Evolutionary conservation across 805 yeast species (phyloP).

Genomic region (Saccharomycopsis microspora): DNA sequence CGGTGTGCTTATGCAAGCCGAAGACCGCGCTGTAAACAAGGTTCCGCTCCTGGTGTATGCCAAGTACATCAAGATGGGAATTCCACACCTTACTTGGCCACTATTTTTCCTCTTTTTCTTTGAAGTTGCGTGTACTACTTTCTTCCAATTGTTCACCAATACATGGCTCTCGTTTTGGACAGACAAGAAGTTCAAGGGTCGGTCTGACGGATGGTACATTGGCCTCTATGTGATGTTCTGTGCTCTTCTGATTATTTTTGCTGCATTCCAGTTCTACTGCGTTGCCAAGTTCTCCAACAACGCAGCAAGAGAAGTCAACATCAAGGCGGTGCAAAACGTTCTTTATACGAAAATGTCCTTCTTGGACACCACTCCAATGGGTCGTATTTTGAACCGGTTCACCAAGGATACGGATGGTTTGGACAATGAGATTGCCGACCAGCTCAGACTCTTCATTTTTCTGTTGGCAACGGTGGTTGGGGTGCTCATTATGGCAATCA

Average conservation of each 20-base stretch:
- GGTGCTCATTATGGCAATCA: slow-evolving; percentile 50
- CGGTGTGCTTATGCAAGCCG: slow-evolving; percentile 29
- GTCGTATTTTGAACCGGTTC: slow-evolving; percentile 74
- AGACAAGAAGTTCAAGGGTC: slow-evolving; percentile 33
- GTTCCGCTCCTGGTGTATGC: slow-evolving; percentile 37
- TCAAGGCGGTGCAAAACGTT: slow-evolving; percentile 45
- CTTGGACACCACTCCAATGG: slow-evolving; percentile 81
- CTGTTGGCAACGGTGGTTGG: slow-evolving; percentile 46
- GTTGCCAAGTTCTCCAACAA: slow-evolving; percentile 39
- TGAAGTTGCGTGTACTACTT: slow-evolving; percentile 28
- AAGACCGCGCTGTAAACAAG: slow-evolving; percentile 47
- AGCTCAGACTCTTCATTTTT: slow-evolving; percentile 45
- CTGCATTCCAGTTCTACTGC: slow-evolving; percentile 31
- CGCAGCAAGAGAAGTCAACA: slow-evolving; percentile 51
- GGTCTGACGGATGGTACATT: slow-evolving; percentile 46
- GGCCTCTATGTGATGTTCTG: slow-evolving; percentile 53
- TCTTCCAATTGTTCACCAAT: slow-evolving; percentile 47
- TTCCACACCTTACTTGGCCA: slow-evolving; percentile 31
- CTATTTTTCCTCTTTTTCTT: slow-evolving; percentile 23
- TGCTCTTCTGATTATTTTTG: slow-evolving; percentile 34
- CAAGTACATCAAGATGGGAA: slow-evolving; percentile 41
- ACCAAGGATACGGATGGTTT: slow-evolving; percentile 78
- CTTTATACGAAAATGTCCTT: slow-evolving; percentile 74
- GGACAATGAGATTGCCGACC: slow-evolving; percentile 70
- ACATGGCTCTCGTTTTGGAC: slow-evolving; percentile 88